These are phyloP conservation scores for Trichosporon sp. DNA, from an alignment of 1,284 basidiomycete species.

Conservation along the genomic window DNA sequence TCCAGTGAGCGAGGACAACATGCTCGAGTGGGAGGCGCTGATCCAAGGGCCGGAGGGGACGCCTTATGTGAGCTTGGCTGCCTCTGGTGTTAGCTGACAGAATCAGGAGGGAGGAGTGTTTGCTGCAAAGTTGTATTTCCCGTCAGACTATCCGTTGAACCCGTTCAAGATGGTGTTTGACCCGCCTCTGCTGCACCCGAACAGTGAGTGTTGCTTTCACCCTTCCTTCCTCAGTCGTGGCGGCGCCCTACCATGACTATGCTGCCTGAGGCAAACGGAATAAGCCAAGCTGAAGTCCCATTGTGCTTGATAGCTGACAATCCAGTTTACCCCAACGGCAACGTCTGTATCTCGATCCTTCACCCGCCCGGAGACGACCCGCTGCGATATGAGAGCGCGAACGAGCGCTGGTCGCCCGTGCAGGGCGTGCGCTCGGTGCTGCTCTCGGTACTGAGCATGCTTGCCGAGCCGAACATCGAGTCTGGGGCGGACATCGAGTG, in stretches of 20 bases:
- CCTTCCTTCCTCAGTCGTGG: neutral
- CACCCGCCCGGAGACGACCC: slow-evolving; percentile 92
- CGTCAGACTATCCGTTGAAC: slow-evolving; percentile 84
- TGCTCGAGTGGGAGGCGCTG: slow-evolving; percentile 97
- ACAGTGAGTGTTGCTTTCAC: slow-evolving; percentile 59
- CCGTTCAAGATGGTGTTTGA: slow-evolving; percentile 99
- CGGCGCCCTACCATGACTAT: too few relatives aligned
- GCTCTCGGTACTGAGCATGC: slow-evolving; percentile 90
- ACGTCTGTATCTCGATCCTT: slow-evolving; percentile 96
- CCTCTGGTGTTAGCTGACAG: slow-evolving; percentile 4
- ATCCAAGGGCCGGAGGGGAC: slow-evolving; percentile 96
- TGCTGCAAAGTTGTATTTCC: slow-evolving; percentile 84
- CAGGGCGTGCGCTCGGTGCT: slow-evolving; percentile 83
- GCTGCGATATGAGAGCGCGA: slow-evolving; percentile 71
- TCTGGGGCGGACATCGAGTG: slow-evolving; percentile 97
- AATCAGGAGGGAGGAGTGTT: slow-evolving; percentile 91
- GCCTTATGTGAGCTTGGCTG: slow-evolving; percentile 68
- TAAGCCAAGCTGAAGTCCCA: too few relatives aligned
- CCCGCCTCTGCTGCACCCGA: slow-evolving; percentile 94
- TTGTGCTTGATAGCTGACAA: slow-evolving; percentile 54
- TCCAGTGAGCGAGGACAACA: slow-evolving; percentile 82
- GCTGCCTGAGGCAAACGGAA: too few relatives aligned
- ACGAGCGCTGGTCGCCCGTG: slow-evolving; percentile 96
- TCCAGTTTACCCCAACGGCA: slow-evolving; percentile 78
- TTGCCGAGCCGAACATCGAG: slow-evolving; percentile 99